Percentiles rank a stretch among this genome's conserved stretches.
phyloP scores from a whole-genome alignment of 2,329 filamentous ascomycete species.

The Nemania sp. region DNA sequence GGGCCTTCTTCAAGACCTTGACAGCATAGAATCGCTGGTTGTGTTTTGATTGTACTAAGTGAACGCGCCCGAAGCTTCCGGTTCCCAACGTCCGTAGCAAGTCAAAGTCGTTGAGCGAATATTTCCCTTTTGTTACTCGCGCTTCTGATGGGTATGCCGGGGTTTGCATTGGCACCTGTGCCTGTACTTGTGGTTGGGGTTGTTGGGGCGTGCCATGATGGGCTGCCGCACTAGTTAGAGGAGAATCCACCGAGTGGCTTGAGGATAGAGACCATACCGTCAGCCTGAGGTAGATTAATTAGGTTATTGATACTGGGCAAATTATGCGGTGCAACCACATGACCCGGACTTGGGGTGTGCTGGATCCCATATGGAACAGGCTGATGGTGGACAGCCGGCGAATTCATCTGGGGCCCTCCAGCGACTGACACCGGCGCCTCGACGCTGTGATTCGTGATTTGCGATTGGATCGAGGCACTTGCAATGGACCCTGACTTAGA shows the following conservation, averaged over 20 bases:
- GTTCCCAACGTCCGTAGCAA: conserved; percentile 92
- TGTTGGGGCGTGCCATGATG: conserved; percentile 47
- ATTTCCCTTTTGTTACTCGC: conserved; percentile 93
- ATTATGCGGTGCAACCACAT: conserved; percentile 58
- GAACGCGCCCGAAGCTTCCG: conserved; percentile 94
- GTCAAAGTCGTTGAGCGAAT: conserved; percentile 87
- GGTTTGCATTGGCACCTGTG: conserved; percentile 34
- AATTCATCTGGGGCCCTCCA: conserved; percentile 42
- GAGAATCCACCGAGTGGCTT: conserved; percentile 24
- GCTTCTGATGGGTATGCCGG: conserved; percentile 42
- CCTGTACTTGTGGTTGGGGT: conserved; percentile 40
- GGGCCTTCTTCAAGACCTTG: conserved; percentile 97
- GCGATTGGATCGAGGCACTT: conserved; percentile 30
- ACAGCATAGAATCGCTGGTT: conserved; percentile 98
- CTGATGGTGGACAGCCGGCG: conserved; percentile 39
- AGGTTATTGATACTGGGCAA: conserved; percentile 82
- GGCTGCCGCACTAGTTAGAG: conserved; percentile 34
- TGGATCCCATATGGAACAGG: conserved; percentile 51
- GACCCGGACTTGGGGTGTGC: conserved; percentile 41
- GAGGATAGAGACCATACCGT: conserved; percentile 35
- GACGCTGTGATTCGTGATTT: conserved; percentile 30
- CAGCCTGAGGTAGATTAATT: conserved; percentile 67
- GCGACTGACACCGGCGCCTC: conserved; percentile 39
- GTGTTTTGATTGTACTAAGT: conserved; percentile 96
- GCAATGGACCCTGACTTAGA: conserved; percentile 35